Evolutionary conservation across 2,329 filamentous ascomycete species (phyloP), one percentile per base, ranked within the genome.

Genomic region (Tolypocladium amazonense): DNA sequence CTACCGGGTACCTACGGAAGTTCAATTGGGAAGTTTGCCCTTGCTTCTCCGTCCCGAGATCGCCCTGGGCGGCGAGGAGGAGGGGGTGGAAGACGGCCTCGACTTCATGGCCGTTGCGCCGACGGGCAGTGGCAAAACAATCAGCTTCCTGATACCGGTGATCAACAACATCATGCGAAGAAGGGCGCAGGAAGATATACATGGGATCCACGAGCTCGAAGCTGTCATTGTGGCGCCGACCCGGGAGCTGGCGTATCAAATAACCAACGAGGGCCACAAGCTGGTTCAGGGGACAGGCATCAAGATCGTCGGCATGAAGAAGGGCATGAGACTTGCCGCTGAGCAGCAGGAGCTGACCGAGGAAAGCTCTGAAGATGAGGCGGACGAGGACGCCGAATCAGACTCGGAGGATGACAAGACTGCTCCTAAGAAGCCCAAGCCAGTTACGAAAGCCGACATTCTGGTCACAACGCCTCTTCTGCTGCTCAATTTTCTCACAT

Each of bases 121-220:
- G 1, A 99, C 94, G 0, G 94, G 94, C 30, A 97, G 93, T 71
- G 94, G 94, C 53, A 99, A 99, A 79, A 99, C 94, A 0, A 78
- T 99, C 63, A 91, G 92, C 23, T 99, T 97, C 68, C 75, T 97
- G 67, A 89, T 99, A 50, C 92, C 93, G 0, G 81, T 92, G 3
- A 86, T 99, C 66, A 88, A 96, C 69, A 82, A 84, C 54, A 86
- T 96, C 50, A 77, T 90, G 65, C 79, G 81, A 62, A 75, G 82
- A 58, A 75, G 81, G 50, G 77, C 80, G 0, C 75, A 79, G 45
- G 74, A 79, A 65, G 72, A 78, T 4, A 50, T 69, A 5, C 58
- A 67, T 7, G 66, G 64, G 1, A 65, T 70, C 8, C 81, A 84
- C 63, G 73, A 79, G 14, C 75, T 91, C 11, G 81, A 88, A 67